Base-by-base conservation (phyloP, 2,329 filamentous ascomycete genomes). In the Claviceps arundinis region DNA sequence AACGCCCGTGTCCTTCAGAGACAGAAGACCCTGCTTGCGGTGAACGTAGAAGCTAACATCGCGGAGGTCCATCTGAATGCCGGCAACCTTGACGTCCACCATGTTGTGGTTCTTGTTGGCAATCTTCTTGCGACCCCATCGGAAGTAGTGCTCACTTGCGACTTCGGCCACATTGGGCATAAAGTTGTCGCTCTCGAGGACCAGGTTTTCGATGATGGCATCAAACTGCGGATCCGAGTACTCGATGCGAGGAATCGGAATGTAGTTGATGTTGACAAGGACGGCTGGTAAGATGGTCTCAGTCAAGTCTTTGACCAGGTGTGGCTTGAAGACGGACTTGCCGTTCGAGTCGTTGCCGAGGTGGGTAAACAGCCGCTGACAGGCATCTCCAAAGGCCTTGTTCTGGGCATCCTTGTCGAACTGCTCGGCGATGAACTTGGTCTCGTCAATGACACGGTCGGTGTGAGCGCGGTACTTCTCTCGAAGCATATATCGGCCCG, bases 21-120 rank as follows among this genome's bases (percentile, higher is more conserved):
- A 78, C 3, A 90, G 91, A 75, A 96, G 96, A 8, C 93, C 91
- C 62, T 89, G 74, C 80, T 98, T 97, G 71, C 85, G 87, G 73
- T 93, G 93, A 70, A 98, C 77, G 69, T 97, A 90, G 77, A 90
- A 97, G 68, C 87, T 88, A 56, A 98, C 88, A 63, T 95, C 89
- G 57, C 78, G 80, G 45, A 97, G 75, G 59, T 98, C 93, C 75
- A 91, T 89, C 74, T 98, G 93, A 42, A 98, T 78, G 50, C 93
- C 91, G 24, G 87, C 85, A 3, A 93, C 85, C 56, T 88, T 85
- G 56, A 97, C 76, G 74, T 93, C 89, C 2, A 77, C 75, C 67
- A 84, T 84, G 70, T 95, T 90, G 69, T 87, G 84, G 68, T 82
- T 84, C 74, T 84, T 88, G 75, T 79, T 94, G 61, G 78, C 73